Percentiles rank a stretch among this genome's conserved stretches.
phyloP scores from a whole-genome alignment of 1,284 basidiomycete species.

The Cerrena zonata region DNA sequence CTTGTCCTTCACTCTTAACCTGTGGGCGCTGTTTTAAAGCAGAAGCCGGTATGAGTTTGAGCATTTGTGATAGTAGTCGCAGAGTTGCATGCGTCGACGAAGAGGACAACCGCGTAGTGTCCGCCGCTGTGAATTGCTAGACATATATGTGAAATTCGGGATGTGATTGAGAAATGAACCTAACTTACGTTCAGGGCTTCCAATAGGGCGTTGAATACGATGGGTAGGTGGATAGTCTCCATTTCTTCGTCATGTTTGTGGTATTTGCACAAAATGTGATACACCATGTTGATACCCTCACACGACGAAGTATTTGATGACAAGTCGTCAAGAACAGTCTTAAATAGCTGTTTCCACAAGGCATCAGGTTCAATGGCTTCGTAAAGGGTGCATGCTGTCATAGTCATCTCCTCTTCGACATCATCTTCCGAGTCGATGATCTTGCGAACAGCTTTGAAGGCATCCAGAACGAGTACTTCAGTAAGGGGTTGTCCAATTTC shows the following conservation, averaged over 20 bases:
- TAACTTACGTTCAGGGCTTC: constrained; percentile 57
- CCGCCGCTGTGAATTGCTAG: constrained; percentile 39
- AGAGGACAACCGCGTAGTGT: constrained; percentile 25
- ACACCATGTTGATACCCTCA: constrained; percentile 56
- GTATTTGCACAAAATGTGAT: constrained; percentile 70
- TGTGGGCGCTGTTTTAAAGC: constrained; percentile 13
- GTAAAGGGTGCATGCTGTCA: constrained; percentile 86
- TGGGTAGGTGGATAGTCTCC: constrained; percentile 72
- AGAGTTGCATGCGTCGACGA: constrained; percentile 36
- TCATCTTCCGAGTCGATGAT: constrained; percentile 46
- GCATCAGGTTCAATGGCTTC: constrained; percentile 88
- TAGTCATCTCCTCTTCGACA: constrained; percentile 65
- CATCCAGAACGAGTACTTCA: constrained; percentile 72
- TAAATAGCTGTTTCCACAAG: constrained; percentile 77
- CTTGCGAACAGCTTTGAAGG: constrained; percentile 67
- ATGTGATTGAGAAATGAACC: constrained; percentile 2
- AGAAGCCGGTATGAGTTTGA: constrained; percentile 39
- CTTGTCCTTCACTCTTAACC: not conserved
- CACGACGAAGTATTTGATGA: constrained; percentile 33
- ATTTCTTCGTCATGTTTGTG: constrained; percentile 78
- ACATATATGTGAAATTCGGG: too few species aligned
- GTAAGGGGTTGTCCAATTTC: constrained; percentile 86
- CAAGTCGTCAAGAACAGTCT: constrained; percentile 49
- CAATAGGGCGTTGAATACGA: constrained; percentile 62
- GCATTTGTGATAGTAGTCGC: constrained; percentile 47